Conservation (phyloP, 345 rosid species). For the Firmiana major region DNA sequence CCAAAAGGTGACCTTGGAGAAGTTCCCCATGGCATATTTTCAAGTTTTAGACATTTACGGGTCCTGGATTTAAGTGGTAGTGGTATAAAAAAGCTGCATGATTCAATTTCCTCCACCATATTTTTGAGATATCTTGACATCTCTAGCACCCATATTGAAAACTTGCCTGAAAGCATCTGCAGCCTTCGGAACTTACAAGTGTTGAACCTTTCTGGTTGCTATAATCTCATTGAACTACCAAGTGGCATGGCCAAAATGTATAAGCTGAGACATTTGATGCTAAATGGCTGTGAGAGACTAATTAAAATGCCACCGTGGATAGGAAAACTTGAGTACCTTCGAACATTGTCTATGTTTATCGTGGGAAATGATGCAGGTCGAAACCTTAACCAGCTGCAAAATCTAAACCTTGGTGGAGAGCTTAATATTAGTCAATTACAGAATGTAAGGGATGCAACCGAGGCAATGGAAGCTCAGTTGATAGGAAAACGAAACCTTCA, state of each 20-base stretch:
- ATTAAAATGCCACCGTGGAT: slow-evolving; percentile 5
- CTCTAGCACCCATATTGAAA: slow-evolving; percentile 13
- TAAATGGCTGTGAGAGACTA: slow-evolving; percentile 17
- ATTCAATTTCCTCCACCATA: slow-evolving; percentile 12
- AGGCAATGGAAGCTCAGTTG: slow-evolving; percentile 5
- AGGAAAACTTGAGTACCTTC: slow-evolving; percentile 14
- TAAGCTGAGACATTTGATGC: slow-evolving; percentile 20
- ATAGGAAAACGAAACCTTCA: background rate
- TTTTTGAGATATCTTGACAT: slow-evolving; percentile 25
- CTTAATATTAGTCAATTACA: slow-evolving; percentile 10
- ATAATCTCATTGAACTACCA: slow-evolving; percentile 21
- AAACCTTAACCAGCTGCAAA: slow-evolving; percentile 10
- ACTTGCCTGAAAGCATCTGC: slow-evolving; percentile 18
- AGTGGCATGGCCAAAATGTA: background rate
- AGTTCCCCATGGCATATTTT: slow-evolving; percentile 5
- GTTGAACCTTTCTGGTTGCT: slow-evolving; percentile 21
- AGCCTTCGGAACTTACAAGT: slow-evolving; percentile 17
- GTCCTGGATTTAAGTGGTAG: slow-evolving; percentile 24
- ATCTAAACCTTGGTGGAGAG: slow-evolving; percentile 17
- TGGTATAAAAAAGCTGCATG: slow-evolving; percentile 19
- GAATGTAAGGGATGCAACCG: slow-evolving; percentile 3
- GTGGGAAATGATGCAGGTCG: slow-evolving; percentile 11
- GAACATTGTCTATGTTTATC: slow-evolving; percentile 21
- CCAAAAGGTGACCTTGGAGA: slow-evolving; percentile 19
- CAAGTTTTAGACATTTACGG: slow-evolving; percentile 24